These are phyloP conservation scores for Nicotiana noctiflora DNA, from an alignment of 257 asterid species.

Conservation along the genomic window DNA sequence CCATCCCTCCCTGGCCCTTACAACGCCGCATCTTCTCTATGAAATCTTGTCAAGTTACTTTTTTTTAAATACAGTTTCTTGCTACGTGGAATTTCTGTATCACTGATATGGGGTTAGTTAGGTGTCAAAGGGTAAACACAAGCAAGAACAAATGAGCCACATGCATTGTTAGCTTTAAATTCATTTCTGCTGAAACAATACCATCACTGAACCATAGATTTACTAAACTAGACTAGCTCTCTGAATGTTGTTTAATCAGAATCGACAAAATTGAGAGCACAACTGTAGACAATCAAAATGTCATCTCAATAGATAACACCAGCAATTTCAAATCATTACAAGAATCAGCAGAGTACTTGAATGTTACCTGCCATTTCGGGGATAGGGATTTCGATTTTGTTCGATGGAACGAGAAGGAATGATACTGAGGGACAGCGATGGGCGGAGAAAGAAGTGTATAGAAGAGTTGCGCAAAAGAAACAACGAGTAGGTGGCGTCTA, in stretches of 20 bases:
- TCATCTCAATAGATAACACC: not conserved
- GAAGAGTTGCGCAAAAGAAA: not conserved
- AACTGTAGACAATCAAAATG: not conserved
- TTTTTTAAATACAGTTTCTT: not conserved
- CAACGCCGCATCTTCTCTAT: not conserved
- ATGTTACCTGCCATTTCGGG: conserved; percentile 6
- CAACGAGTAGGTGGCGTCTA: not conserved
- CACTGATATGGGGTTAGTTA: not conserved
- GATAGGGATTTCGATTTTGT: not conserved
- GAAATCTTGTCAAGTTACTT: not conserved
- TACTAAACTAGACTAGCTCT: not conserved
- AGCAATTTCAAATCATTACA: not conserved
- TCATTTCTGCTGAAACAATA: not conserved
- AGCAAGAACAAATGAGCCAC: not conserved
- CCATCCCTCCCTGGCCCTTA: not conserved
- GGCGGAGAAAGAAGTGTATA: not conserved
- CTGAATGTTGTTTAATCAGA: not conserved
- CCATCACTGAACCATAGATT: not conserved
- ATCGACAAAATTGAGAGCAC: not conserved
- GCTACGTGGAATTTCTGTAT: not conserved
- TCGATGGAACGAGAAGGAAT: not conserved
- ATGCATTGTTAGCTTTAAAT: not conserved
- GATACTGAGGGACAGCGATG: not conserved
- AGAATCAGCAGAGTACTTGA: not conserved
- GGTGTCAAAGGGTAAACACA: no score